phyloP scores from a whole-genome alignment of 164 flowering plant genomes.

The Liquidambar formosana region DNA sequence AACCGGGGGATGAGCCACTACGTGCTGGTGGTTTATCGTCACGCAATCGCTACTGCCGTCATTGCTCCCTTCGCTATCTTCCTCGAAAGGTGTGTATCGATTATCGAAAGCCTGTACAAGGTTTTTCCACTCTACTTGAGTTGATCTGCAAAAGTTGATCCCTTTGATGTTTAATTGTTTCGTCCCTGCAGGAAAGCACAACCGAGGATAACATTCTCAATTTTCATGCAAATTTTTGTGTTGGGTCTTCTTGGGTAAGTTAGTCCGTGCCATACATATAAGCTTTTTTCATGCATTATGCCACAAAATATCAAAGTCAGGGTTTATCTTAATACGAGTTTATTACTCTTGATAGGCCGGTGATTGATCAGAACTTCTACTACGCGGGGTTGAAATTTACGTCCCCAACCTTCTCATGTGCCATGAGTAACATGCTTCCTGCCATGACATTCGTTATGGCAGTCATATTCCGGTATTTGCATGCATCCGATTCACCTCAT shows the following conservation, averaged over 20 bases:
- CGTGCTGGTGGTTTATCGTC: conserved; percentile 74
- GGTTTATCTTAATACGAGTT: too few species aligned
- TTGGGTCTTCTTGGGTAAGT: conserved; percentile 50
- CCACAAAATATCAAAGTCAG: too few species aligned
- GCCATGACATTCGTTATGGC: conserved; percentile 98
- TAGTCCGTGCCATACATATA: conserved; percentile 1
- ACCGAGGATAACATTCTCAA: conserved; percentile 37
- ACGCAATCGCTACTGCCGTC: conserved; percentile 76
- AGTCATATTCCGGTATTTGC: conserved; percentile 63
- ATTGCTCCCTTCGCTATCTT: conserved; percentile 79
- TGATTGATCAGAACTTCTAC: conserved; percentile 93
- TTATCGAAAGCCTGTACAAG: too few species aligned
- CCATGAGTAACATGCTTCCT: conserved; percentile 95
- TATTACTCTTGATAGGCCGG: too few species aligned
- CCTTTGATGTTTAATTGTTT: too few species aligned
- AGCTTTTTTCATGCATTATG: neutral
- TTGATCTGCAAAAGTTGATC: too few species aligned
- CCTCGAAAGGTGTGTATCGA: conserved; percentile 62
- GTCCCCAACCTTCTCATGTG: conserved; percentile 93
- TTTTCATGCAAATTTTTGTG: conserved; percentile 42
- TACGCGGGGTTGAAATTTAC: conserved; percentile 85
- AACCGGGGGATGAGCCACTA: conserved; percentile 84
- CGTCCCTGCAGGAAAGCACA: conserved; percentile 28
- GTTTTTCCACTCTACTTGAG: too few species aligned
- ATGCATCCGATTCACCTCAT: too few species aligned